Evolutionary conservation across 2,329 filamentous ascomycete genomes (phyloP), one percentile per base, ranked within the genome.

Genomic region (Pyrenochaeta sp.): DNA sequence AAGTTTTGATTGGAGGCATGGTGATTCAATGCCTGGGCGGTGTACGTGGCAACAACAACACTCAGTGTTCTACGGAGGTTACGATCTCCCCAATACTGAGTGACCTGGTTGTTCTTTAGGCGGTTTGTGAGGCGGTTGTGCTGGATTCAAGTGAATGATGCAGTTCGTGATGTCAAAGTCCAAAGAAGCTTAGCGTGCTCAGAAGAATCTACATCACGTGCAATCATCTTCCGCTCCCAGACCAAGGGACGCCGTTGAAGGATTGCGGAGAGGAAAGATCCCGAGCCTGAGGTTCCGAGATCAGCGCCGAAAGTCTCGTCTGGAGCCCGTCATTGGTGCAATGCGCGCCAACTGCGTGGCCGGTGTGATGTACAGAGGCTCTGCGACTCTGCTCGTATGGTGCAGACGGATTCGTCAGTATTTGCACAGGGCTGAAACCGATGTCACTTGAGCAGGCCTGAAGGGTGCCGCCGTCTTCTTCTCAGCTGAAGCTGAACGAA

Each of bases 1-100:
- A 69, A 4, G 67, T 64, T 30, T 42, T 38, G 37, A 48, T 53
- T 36, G 58, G 58, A 34, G 63, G 58, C 64, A 69, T 69, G 21
- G 6, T 60, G 44, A 30, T 15, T 28, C 20, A 17, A 19, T 31
- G 23, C 20, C n/a, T 22, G 23, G 23, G 30, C n/a, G 29, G 23
- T 29, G 14, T 4, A 26, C 11, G 22, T 24, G 24, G 26, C 17
- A 8, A n/a, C 10, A 23, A n/a, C n/a, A n/a, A n/a, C n/a, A n/a
- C n/a, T n/a, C n/a, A n/a, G n/a, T n/a, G n/a, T n/a, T n/a, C n/a
- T n/a, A n/a, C n/a, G n/a, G n/a, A n/a, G n/a, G n/a, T n/a, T n/a
- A n/a, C n/a, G n/a, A n/a, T n/a, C n/a, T n/a, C n/a, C n/a, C n/a
- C n/a, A n/a, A n/a, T n/a, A n/a, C n/a, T n/a, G n/a, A n/a, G n/a